Evolutionary conservation across 1,284 basidiomycete species (phyloP), one percentile per base, ranked within the genome.

Genomic region (Tremellales sp.): DNA sequence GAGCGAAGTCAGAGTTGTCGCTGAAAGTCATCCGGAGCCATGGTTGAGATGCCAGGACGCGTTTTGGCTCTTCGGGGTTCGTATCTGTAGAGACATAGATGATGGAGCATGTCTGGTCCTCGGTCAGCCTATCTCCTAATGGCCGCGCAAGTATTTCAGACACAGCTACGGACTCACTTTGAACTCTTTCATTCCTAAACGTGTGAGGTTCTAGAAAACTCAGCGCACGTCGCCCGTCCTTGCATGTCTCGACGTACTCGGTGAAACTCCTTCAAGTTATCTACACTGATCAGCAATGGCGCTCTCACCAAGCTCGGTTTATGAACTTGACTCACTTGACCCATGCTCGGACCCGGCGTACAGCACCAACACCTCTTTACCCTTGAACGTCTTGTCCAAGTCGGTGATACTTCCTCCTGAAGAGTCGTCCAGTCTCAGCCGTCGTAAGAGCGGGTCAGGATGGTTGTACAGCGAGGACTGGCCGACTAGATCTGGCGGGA

Each of bases 1-100:
- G 62, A 12, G 72, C 74, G 46, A 76, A 76, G 54, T 76, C 74
- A 5, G 67, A 70, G 40, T 71, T 71, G 52, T 76, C 74, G 41
- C 67, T 58, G 51, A 73, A 73, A 10, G 63, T 67, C 68, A 74
- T 65, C 13, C 68, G 61, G 26, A 70, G 54, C 67, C 71, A 76
- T 11, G 73, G 68, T 56, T 72, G 68, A 19, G 61, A 53, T 7
- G 65, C 53, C 3, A 68, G 50, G 4, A 69, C 56, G 1, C 56
- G 44, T n/a, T 56, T 40, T 21, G 62, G 57, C 11, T 57, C 55
- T 36, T 49, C 42, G 12, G 66, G 56, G 19, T 66, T 60, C 3
- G 65, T 60, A 49, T 76, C 74, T 2, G 68, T 70, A 2, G 73
- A 74, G 4, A 74, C 62, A 54, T 76, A 76, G 48, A 73, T 65